A percentile compares a stretch with the other conserved stretches of the same genome.
These are phyloP conservation scores for Ricinus communis DNA, from an alignment of 345 rosid genomes.

Conservation along the genomic window DNA sequence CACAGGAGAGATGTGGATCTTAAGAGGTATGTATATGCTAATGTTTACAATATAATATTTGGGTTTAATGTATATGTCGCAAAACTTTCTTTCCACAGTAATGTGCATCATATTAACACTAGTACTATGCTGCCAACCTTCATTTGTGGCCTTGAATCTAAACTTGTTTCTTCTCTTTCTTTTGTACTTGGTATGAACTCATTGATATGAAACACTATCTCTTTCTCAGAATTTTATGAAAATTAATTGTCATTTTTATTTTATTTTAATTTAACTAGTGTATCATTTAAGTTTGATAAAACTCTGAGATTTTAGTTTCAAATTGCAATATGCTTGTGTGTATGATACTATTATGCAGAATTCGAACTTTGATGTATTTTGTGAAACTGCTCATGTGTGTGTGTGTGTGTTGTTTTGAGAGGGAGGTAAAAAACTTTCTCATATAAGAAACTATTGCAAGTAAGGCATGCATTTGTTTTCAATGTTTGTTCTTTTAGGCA, in stretches of 20 bases:
- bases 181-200: too few species aligned
- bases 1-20: constrained; percentile 55
- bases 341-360: background rate
- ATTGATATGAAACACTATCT: too few species aligned
- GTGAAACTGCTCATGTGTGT: background rate
- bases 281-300: background rate
- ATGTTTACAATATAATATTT: background rate
- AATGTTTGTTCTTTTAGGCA: background rate
- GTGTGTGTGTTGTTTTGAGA: too few species aligned
- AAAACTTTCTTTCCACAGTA: background rate
- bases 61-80: background rate
- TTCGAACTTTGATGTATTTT: background rate
- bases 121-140: too few species aligned
- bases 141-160: too few species aligned
- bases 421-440: background rate
- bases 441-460: background rate
- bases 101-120: too few species aligned
- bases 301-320: too few species aligned
- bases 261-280: too few species aligned
- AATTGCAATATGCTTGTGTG: too few species aligned
- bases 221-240: too few species aligned
- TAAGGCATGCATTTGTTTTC: background rate
- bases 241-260: too few species aligned
- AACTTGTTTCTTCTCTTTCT: too few species aligned
- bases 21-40: constrained; percentile 39